Percentiles rank a stretch among this genome's conserved stretches.
Conservation (phyloP, 805 yeast genomes). For the Ascoidea asiatica region DNA sequence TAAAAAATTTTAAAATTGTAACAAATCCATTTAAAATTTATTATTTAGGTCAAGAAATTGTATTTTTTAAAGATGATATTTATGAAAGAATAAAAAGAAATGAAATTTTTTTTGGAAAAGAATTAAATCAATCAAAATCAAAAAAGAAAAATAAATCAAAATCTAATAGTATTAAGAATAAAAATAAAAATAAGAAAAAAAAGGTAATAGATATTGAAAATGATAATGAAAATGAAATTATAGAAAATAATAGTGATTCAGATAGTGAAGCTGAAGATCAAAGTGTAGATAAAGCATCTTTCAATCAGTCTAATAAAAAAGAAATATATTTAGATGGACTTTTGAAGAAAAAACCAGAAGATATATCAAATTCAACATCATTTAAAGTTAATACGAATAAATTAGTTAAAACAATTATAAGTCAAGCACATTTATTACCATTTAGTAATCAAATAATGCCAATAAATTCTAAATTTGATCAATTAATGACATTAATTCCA, state of each 20-base stretch:
- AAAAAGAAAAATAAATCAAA: conserved; percentile 4
- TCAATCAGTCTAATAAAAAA: neutral
- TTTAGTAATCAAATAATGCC: conserved; percentile 50
- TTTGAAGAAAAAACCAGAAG: conserved; percentile 28
- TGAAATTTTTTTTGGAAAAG: conserved; percentile 36
- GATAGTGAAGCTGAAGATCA: conserved; percentile 12
- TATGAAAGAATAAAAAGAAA: conserved; percentile 60
- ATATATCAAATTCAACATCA: conserved; percentile 37
- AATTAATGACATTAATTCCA: conserved; percentile 58
- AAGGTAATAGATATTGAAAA: conserved; percentile 15
- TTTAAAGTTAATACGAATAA: conserved; percentile 18
- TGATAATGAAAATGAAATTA: conserved; percentile 16
- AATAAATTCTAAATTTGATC: conserved; percentile 56
- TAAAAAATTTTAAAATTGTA: conserved; percentile 39
- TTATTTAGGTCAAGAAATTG: conserved; percentile 76
- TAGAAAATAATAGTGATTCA: conserved; percentile 12
- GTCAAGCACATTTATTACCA: conserved; percentile 84
- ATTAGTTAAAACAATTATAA: conserved; percentile 66
- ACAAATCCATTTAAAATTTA: conserved; percentile 72
- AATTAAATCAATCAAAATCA: conserved; percentile 10
- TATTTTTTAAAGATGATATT: conserved; percentile 58
- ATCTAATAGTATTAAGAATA: conserved; percentile 2
- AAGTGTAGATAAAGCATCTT: conserved; percentile 8
- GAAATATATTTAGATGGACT: neutral
- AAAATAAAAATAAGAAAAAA: conserved; percentile 9